A percentile compares a stretch with the other conserved stretches of the same genome.
phyloP scores from a whole-genome alignment of 495 filamentous ascomycete species.

The Neurospora tetraspora region DNA sequence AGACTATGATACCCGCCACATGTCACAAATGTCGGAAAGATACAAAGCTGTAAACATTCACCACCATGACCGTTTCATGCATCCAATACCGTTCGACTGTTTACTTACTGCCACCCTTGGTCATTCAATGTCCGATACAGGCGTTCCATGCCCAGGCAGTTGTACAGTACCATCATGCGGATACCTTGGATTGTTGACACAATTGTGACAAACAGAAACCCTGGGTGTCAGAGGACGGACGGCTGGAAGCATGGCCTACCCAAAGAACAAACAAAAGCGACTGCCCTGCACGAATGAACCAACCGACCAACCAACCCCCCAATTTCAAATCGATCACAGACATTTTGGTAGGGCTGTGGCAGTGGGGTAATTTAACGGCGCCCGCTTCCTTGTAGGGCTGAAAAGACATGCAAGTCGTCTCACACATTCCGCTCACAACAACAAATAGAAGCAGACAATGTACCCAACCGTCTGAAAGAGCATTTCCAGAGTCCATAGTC shows the following conservation, averaged over 20 bases:
- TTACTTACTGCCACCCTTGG: background rate
- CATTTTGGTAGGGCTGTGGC: background rate
- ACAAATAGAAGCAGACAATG: background rate
- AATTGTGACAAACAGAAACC: background rate
- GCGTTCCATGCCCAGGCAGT: background rate
- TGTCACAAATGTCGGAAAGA: no score
- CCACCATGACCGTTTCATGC: background rate
- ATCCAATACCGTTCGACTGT: background rate
- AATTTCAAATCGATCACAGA: background rate
- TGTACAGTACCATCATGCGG: background rate
- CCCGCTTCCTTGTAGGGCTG: background rate
- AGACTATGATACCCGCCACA: no score
- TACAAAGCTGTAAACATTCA: no score
- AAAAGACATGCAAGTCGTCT: background rate
- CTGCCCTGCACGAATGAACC: background rate
- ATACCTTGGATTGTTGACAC: background rate
- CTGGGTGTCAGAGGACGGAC: background rate
- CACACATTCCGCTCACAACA: background rate
- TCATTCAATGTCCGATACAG: background rate
- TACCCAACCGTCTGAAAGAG: background rate
- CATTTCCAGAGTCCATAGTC: background rate
- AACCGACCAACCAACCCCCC: background rate
- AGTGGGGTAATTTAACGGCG: background rate
- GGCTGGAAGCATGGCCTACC: background rate
- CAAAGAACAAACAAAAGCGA: background rate